Base-by-base conservation (phyloP, 1,139 yeast species). In the Yarrowia galli region DNA sequence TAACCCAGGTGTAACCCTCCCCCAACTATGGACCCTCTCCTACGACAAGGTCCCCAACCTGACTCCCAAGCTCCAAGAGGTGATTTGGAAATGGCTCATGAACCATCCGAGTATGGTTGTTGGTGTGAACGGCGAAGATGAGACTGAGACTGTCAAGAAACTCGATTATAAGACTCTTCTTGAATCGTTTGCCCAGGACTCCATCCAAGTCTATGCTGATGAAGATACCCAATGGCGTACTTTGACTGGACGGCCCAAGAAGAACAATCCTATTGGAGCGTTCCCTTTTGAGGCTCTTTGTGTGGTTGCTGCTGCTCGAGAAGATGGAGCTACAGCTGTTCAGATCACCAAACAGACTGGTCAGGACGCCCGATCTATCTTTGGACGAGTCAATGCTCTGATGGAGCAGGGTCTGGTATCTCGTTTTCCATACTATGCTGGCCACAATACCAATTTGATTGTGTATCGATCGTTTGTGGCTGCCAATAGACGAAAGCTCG, bases 331-430 rank as follows among this genome's bases (percentile, higher is more conserved):
- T 16, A 76, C 81, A 0, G 74, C 75, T 28, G 72, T 79, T n/a
- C 80, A 79, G 22, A 72, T 77, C 28, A 75, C 80, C 18, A 72
- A 73, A 28, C 70, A 71, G 22, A 79, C 82, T 0, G 78, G 79
- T 16, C 83, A 80, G 69, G 83, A 80, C 68, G 75, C 81, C 1
- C 73, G 83, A n/a, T 79, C 81, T 1, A 69, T 80, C 10, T 76
- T 75, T 67, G 78, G 81, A 6, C 74, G 83, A 46, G 73, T 78
- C 9, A 72, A 72, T 12, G 64, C 71, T 8, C 75, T 80, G 3
- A 71, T 73, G 15, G 78, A 77, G 20, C 70, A 72, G 35, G 80
- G 79, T 2, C 75, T 80, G 13, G 76, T 80, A 36, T 61, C 66
- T 36, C 66, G 66, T 2, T 61, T 61, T 16, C 66, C 66, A 5